Conservation (phyloP, 2,329 filamentous ascomycete species). For the Calonectria pteridis region DNA sequence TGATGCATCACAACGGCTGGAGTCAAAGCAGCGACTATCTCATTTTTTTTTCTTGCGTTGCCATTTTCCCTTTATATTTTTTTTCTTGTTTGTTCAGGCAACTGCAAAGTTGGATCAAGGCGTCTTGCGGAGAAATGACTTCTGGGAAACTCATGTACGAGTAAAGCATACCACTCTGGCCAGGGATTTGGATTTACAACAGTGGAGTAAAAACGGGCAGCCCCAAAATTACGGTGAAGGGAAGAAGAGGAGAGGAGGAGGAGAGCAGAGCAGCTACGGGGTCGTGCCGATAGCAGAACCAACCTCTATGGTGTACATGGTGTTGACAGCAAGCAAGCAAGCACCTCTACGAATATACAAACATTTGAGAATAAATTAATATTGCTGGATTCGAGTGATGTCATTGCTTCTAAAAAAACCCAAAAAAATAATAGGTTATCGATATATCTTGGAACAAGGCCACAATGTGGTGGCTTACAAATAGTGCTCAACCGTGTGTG, state of each 20-base stretch:
- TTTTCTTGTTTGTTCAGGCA: constrained; percentile 5
- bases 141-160: constrained; percentile 37
- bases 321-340: constrained; percentile 23
- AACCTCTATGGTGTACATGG: constrained; percentile 32
- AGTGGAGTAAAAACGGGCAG: constrained; percentile 24
- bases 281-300: constrained; percentile 28
- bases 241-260: not conserved
- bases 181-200: constrained; percentile 26
- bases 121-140: constrained; percentile 32
- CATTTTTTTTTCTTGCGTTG: constrained; percentile 14
- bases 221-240: constrained; percentile 15
- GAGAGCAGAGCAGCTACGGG: constrained; percentile 23
- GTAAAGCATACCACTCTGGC: constrained; percentile 34
- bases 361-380: not conserved
- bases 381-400: not conserved
- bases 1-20: constrained; percentile 34
- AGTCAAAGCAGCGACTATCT: constrained; percentile 40
- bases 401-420: no score
- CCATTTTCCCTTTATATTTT: constrained; percentile 18
- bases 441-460: no score
- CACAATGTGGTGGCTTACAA: no score
- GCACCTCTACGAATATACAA: constrained; percentile 36
- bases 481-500: no score
- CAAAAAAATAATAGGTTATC: no score
- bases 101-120: constrained; percentile 36